These are phyloP conservation scores for Apophysomyces sp. DNA, from an alignment of 371 early-diverging fungal species.

Conservation along the genomic window DNA sequence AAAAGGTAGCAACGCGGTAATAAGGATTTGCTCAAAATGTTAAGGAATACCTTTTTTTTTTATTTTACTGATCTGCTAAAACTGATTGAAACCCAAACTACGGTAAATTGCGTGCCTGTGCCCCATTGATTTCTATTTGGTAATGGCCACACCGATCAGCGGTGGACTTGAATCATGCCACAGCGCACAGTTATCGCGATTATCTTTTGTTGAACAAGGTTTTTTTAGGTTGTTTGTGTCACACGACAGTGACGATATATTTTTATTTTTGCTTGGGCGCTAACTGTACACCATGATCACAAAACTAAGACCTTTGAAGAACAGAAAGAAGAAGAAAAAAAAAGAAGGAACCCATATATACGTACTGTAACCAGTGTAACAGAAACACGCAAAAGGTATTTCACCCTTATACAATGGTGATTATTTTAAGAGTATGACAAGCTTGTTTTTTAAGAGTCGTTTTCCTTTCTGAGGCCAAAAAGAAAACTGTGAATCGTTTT, in stretches of 20 bases:
- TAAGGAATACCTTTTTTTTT: too few relatives aligned
- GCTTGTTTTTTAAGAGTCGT: neutral
- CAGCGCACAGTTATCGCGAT: slow-evolving; percentile 2
- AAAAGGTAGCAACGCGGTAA: neutral
- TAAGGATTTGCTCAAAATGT: neutral
- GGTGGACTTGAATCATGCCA: neutral
- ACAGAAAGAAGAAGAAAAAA: neutral
- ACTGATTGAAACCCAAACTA: neutral
- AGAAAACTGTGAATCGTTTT: neutral
- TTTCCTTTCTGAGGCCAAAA: slow-evolving; percentile 4
- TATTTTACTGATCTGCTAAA: neutral
- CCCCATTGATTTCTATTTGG: neutral
- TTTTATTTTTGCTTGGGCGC: neutral
- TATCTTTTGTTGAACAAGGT: neutral
- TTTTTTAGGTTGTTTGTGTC: neutral
- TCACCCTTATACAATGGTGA: neutral
- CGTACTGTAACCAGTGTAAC: neutral
- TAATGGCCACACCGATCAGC: neutral
- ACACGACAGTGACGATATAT: neutral
- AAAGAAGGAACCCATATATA: neutral
- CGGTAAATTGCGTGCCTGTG: neutral
- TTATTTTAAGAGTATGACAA: slow-evolving; percentile 3
- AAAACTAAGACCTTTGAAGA: neutral
- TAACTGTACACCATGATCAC: neutral
- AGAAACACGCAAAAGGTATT: neutral